Percentiles rank a stretch among this genome's conserved stretches.
These are phyloP conservation scores for Clitopilus passeckerianus DNA, from an alignment of 768 basidiomycete species.

Conservation along the genomic window DNA sequence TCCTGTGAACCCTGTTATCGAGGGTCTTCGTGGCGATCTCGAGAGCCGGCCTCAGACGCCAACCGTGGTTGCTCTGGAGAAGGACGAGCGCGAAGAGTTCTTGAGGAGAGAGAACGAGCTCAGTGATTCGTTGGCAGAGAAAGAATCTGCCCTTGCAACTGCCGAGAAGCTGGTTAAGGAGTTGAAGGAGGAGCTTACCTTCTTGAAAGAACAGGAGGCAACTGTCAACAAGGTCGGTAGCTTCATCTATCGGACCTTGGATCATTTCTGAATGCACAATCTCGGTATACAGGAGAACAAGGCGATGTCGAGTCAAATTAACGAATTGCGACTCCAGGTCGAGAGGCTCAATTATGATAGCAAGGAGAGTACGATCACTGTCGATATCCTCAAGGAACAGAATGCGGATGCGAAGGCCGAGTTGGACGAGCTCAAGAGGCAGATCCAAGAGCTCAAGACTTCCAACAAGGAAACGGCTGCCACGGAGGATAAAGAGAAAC, in stretches of 20 bases:
- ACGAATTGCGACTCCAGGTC: conserved; percentile 86
- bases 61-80: conserved; percentile 80
- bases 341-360: conserved; percentile 93
- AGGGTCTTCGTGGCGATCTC: conserved; percentile 65
- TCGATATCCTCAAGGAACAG: conserved; percentile 95
- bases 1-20: conserved; percentile 67
- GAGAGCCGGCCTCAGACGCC: conserved; percentile 92
- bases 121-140: conserved; percentile 88
- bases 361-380: conserved; percentile 88
- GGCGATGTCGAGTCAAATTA: conserved; percentile 86
- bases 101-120: conserved; percentile 94
- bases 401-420: conserved; percentile 82
- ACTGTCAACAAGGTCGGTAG: conserved; percentile 62
- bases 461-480: conserved; percentile 74
- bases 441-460: conserved; percentile 71
- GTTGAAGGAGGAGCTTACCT: conserved; percentile 80
- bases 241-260: neutral
- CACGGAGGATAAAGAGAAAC: conserved; percentile 96
- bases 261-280: neutral
- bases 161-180: conserved; percentile 88
- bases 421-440: conserved; percentile 84
- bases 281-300: conserved; percentile 74
- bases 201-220: conserved; percentile 89
- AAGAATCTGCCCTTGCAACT: conserved; percentile 72
- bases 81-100: conserved; percentile 98